A percentile compares a stretch with the other conserved stretches of the same genome.
Evolutionary conservation across 345 rosid species (phyloP).

Genomic region (Eucalyptus curtisii): DNA sequence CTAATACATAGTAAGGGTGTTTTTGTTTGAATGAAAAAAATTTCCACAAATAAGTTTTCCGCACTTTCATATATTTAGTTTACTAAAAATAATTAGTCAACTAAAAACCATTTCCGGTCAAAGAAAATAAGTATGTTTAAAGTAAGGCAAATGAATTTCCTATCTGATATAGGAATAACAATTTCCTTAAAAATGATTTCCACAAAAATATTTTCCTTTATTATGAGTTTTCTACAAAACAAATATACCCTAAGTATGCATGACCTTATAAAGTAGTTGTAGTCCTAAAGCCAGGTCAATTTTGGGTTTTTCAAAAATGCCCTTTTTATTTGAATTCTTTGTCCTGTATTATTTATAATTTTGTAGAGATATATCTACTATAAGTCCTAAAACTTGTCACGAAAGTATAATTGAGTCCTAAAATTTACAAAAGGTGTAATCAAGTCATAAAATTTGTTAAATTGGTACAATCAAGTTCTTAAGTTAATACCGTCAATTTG

Average conservation of each 20-base stretch:
- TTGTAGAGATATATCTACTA: background rate
- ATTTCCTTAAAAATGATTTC: background rate
- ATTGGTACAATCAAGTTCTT: too few species aligned
- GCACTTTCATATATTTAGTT: background rate
- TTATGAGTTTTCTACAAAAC: background rate
- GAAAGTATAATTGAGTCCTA: too few species aligned
- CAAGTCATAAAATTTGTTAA: too few species aligned
- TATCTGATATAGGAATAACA: background rate
- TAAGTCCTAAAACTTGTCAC: too few species aligned
- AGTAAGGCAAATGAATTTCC: background rate
- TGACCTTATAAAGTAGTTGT: background rate
- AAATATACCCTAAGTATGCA: background rate
- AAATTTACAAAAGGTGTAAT: too few species aligned
- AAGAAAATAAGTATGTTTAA: background rate
- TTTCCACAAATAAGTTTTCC: background rate
- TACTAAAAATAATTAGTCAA: background rate
- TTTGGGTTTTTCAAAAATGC: background rate
- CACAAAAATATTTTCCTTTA: background rate
- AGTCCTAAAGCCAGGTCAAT: background rate
- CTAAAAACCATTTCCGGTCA: background rate
- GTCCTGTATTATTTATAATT: background rate
- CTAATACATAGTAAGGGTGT: background rate
- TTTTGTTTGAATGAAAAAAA: background rate
- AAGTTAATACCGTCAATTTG: too few species aligned
- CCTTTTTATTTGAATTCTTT: background rate